Evolutionary conservation across 371 early-diverging fungal genomes (phyloP), one percentile per base, ranked within the genome.

Genomic region (Mortierella sp.): DNA sequence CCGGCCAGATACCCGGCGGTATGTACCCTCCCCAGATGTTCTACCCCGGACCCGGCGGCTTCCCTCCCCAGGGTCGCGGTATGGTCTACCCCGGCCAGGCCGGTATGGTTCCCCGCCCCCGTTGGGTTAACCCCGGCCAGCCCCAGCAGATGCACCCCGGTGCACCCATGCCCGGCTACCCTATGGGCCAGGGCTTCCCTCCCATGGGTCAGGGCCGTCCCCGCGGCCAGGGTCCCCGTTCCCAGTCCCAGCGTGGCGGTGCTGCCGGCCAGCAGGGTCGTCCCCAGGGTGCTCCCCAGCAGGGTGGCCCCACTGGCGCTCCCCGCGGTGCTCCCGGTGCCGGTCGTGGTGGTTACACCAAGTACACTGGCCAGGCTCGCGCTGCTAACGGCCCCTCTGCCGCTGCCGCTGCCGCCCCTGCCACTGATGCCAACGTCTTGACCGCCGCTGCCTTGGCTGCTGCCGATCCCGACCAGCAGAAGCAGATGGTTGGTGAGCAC

Each of bases 401-500:
- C 65, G 87, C 75, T 52, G 76, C 82, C 65, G 81, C 84, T 38
- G 70, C 86, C 57, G 77, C 88, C 4, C 89, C 90, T 47, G 83
- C 89, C 72, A 88, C 87, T 60, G 89, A 89, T 77, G 90, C 88
- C 80, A 89, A 91, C 72, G 87, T 84, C 14, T 90, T 97, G 83
- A 95, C 94, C 72, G 95, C 96, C 38, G 95, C 97, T 38, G 90
- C 94, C 55, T 92, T 99, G 70, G 97, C 97, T 65, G 92, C 95
- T 73, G 93, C 96, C 52, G 91, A 95, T 24, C 91, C 95, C 72
- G 98, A 96, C 72, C 91, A 95, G 78, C 98, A 98, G 91, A 98
- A 98, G 93, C 97, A 96, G 84, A 94, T 96, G 91, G 93, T 99
- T 47, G 99, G 99, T 82, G 99, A 99, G 92, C 93, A 94, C 75